Conservation (phyloP, 2,329 filamentous ascomycete species). For the Drechslerella stenobrocha region DNA sequence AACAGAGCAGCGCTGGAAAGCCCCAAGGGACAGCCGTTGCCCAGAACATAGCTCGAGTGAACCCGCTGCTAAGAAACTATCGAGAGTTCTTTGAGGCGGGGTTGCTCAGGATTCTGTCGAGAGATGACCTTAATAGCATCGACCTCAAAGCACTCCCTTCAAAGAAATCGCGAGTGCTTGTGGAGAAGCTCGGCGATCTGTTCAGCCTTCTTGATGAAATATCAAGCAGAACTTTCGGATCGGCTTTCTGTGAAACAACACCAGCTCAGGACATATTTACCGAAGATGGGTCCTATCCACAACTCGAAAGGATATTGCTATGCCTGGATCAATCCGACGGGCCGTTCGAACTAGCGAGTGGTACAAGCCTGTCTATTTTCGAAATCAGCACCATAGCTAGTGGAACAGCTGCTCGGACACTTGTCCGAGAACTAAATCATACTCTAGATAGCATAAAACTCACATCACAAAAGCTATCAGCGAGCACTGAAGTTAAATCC, state of each 20-base stretch:
- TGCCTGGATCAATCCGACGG: neutral
- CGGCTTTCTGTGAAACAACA: neutral
- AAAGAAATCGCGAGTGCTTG: neutral
- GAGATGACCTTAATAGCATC: neutral
- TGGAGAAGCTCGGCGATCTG: neutral
- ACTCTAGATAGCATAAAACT: neutral
- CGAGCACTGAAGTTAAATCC: no score
- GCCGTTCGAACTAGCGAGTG: conserved; percentile 1
- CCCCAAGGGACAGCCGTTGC: neutral
- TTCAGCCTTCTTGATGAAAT: conserved; percentile 1
- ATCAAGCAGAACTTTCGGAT: neutral
- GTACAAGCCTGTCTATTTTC: neutral
- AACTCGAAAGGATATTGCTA: neutral
- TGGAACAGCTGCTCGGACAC: conserved; percentile 1
- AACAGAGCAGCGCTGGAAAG: neutral
- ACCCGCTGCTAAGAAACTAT: neutral
- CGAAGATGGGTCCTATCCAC: neutral
- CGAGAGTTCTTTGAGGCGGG: conserved; percentile 8
- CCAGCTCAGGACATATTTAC: no score
- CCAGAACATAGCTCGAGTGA: neutral
- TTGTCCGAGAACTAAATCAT: neutral
- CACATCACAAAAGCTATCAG: neutral
- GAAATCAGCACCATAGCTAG: neutral
- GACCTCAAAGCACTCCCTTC: neutral
- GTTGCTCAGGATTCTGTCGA: conserved; percentile 2